phyloP scores from a whole-genome alignment of 331 rosid species.

The Malus hybrid region DNA sequence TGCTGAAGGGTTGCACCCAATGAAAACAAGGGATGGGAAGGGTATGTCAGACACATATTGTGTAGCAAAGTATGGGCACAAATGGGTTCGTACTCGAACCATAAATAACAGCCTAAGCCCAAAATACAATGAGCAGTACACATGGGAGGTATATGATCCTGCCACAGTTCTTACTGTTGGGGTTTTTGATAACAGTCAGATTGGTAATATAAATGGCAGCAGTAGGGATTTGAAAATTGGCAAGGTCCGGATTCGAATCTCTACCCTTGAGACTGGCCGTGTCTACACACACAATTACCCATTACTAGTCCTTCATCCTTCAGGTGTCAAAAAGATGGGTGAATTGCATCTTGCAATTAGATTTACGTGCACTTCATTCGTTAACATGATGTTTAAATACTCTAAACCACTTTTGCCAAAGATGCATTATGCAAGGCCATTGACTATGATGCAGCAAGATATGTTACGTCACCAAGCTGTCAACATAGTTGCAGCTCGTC shows the following conservation, averaged over 20 bases:
- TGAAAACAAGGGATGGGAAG: conserved; percentile 60
- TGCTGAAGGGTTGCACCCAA: conserved; percentile 67
- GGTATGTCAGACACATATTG: conserved; percentile 76
- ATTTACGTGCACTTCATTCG: conserved; percentile 53
- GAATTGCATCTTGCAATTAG: conserved; percentile 89
- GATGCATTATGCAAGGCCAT: conserved; percentile 81
- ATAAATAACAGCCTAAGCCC: conserved; percentile 55
- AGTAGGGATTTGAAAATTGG: conserved; percentile 52
- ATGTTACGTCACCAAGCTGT: conserved; percentile 74
- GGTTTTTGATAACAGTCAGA: conserved; percentile 69
- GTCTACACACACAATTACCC: conserved; percentile 79
- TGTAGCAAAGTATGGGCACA: conserved; percentile 88
- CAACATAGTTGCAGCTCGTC: conserved; percentile 69
- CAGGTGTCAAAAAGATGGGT: conserved; percentile 92
- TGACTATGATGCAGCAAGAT: conserved; percentile 64
- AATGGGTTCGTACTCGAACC: conserved; percentile 93
- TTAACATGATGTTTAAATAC: conserved; percentile 55
- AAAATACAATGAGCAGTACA: conserved; percentile 88
- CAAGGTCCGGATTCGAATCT: conserved; percentile 78
- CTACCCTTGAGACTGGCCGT: conserved; percentile 71
- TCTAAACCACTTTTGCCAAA: conserved; percentile 76
- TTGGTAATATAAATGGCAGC: conserved; percentile 30
- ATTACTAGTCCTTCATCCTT: conserved; percentile 71
- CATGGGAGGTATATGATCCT: conserved; percentile 89
- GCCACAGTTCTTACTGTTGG: conserved; percentile 86